Conservation (phyloP, 805 yeast genomes). For the Clavispora asparagi region DNA sequence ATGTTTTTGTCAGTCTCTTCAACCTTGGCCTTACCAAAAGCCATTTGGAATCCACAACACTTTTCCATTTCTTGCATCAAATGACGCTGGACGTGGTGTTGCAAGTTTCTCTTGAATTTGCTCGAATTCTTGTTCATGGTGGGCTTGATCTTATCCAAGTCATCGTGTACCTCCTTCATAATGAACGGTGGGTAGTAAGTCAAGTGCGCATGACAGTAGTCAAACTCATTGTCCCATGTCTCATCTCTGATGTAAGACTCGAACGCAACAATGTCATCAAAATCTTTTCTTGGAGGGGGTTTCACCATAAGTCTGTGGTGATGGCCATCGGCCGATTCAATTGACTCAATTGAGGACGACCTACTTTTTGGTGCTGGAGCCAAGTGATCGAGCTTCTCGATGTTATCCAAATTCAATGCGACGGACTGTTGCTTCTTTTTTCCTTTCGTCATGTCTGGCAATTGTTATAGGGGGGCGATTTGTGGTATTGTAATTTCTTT, state of each 20-base stretch:
- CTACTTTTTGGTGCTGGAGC: constrained; percentile 35
- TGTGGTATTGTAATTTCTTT: neutral
- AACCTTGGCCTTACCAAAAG: constrained; percentile 43
- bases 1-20: constrained; percentile 49
- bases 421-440: constrained; percentile 18
- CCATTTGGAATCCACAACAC: constrained; percentile 54
- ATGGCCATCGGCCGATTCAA: constrained; percentile 29
- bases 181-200: constrained; percentile 73
- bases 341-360: constrained; percentile 32
- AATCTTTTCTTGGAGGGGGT: constrained; percentile 43
- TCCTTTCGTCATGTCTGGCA: constrained; percentile 18
- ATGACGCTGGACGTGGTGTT: constrained; percentile 71
- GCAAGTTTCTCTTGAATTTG: constrained; percentile 67
- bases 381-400: constrained; percentile 35
- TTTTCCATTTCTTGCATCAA: constrained; percentile 59
- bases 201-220: constrained; percentile 61
- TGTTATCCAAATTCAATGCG: constrained; percentile 31
- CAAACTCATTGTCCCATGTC: constrained; percentile 72
- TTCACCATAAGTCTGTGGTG: constrained; percentile 20
- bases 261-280: constrained; percentile 60
- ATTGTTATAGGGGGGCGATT: neutral
- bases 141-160: constrained; percentile 67
- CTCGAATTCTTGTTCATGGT: constrained; percentile 67
- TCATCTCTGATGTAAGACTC: constrained; percentile 65
- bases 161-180: constrained; percentile 58